Conservation (phyloP, 2,329 filamentous ascomycete species). For the Colletotrichum sp. region DNA sequence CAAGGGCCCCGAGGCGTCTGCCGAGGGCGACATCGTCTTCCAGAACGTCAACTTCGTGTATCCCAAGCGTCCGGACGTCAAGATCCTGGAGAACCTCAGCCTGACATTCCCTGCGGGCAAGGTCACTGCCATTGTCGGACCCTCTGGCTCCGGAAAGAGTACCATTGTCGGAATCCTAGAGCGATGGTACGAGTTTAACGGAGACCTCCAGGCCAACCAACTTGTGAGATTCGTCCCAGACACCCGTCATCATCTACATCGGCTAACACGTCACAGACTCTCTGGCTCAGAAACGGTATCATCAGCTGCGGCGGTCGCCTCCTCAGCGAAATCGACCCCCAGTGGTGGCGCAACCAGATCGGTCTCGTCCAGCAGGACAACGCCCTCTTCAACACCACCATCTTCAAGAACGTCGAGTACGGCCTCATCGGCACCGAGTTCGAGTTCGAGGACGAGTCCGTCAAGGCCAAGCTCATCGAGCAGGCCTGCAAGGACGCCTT, state of each 20-base stretch:
- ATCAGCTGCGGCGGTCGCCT: constrained; percentile 9
- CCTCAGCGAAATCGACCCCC: constrained; percentile 78
- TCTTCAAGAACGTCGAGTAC: constrained; percentile 54
- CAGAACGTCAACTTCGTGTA: constrained; percentile 37
- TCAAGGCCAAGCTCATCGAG: constrained; percentile 44
- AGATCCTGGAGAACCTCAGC: constrained; percentile 35
- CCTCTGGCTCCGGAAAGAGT: constrained; percentile 43
- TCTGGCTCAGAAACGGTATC: constrained; percentile 36
- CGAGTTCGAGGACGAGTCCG: constrained; percentile 39
- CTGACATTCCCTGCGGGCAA: constrained; percentile 39
- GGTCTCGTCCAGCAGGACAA: constrained; percentile 79
- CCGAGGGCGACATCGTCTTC: constrained; percentile 54
- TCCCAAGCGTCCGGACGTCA: constrained; percentile 36
- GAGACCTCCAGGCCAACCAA: constrained; percentile 9
- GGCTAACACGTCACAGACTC: constrained; percentile 37
- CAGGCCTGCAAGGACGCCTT: constrained; percentile 57
- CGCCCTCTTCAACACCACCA: constrained; percentile 58
- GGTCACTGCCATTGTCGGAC: constrained; percentile 32
- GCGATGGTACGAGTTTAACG: constrained; percentile 38
- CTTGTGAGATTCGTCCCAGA: constrained; percentile 53
- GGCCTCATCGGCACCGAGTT: constrained; percentile 44
- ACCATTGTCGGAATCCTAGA: constrained; percentile 44
- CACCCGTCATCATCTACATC: constrained; percentile 79
- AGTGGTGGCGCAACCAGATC: constrained; percentile 91
- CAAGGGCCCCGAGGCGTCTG: constrained; percentile 56